Evolutionary conservation across 2,329 filamentous ascomycete genomes (phyloP).

Genomic region (Xylaria hypoxylon): DNA sequence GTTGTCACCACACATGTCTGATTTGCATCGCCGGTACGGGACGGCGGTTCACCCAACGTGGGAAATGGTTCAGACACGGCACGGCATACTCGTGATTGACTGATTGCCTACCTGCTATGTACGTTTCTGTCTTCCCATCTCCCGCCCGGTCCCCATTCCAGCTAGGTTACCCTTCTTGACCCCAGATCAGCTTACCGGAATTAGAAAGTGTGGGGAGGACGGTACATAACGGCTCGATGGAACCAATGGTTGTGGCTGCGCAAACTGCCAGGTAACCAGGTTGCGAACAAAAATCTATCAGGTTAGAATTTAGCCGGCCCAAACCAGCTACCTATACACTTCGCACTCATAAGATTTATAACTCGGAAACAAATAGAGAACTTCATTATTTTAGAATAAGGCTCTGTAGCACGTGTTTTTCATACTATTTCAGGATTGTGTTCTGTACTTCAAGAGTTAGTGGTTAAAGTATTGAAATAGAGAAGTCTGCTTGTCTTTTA

Average conservation of each 20-base stretch:
- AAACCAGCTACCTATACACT: background rate
- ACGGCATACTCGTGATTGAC: too few species aligned
- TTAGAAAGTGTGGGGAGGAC: slow-evolving; percentile 33
- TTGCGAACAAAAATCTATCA: background rate
- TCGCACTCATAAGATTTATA: background rate
- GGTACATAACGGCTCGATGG: slow-evolving; percentile 24
- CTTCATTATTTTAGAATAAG: too few species aligned
- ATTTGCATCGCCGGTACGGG: slow-evolving; percentile 27
- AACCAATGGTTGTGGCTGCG: slow-evolving; percentile 27
- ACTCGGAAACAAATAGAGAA: too few species aligned
- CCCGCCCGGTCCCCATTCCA: slow-evolving; percentile 1
- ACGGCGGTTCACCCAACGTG: slow-evolving; percentile 19
- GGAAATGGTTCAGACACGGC: slow-evolving; percentile 26
- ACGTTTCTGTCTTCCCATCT: background rate
- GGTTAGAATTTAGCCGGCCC: slow-evolving; percentile 2
- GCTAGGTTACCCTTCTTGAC: slow-evolving; percentile 13
- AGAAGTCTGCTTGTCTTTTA: background rate
- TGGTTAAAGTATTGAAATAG: background rate
- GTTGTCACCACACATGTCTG: slow-evolving; percentile 21
- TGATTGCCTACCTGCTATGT: background rate
- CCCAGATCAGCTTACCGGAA: slow-evolving; percentile 35
- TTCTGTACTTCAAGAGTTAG: too few species aligned
- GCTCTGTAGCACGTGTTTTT: too few species aligned
- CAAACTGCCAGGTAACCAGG: slow-evolving; percentile 28
- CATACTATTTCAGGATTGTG: too few species aligned